A percentile compares a stretch with the other conserved stretches of the same genome.
Evolutionary conservation across 192 early-diverging fungal species (phyloP).

Genomic region (Podila epicladia): DNA sequence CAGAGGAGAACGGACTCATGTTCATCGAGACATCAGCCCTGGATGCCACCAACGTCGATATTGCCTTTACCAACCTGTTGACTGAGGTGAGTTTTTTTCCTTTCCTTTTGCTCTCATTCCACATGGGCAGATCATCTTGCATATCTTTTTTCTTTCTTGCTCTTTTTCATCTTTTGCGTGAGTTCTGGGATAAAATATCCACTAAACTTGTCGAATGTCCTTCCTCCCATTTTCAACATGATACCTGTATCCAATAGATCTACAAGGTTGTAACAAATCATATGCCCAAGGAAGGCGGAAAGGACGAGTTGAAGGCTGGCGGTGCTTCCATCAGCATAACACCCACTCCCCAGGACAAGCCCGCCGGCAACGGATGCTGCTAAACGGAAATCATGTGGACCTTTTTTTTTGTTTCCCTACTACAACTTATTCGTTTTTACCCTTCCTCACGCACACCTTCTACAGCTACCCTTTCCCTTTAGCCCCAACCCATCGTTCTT

Average conservation of each 20-base stretch:
- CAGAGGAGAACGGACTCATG: constrained; percentile 81
- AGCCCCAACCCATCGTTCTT: too few species aligned
- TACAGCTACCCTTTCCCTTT: too few species aligned
- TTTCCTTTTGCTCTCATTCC: neutral
- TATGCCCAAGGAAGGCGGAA: constrained; percentile 50
- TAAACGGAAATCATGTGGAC: constrained; percentile 8
- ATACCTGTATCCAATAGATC: constrained; percentile 16
- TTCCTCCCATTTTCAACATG: neutral
- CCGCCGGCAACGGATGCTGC: constrained; percentile 51
- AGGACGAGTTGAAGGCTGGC: constrained; percentile 57
- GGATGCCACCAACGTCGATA: constrained; percentile 88
- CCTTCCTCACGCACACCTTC: too few species aligned
- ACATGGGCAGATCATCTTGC: neutral
- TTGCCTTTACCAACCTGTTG: constrained; percentile 69
- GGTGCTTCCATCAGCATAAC: constrained; percentile 52
- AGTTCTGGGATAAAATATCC: neutral
- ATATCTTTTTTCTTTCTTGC: neutral
- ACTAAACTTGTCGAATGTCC: too few species aligned
- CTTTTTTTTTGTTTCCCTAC: neutral
- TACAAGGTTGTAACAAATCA: constrained; percentile 57
- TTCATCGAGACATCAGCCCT: constrained; percentile 86
- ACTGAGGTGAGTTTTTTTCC: constrained; percentile 26
- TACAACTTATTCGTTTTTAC: neutral
- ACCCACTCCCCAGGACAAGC: constrained; percentile 50
- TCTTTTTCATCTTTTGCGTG: neutral